phyloP scores from a whole-genome alignment of 257 asterid genomes.

The Penstemon barbatus region DNA sequence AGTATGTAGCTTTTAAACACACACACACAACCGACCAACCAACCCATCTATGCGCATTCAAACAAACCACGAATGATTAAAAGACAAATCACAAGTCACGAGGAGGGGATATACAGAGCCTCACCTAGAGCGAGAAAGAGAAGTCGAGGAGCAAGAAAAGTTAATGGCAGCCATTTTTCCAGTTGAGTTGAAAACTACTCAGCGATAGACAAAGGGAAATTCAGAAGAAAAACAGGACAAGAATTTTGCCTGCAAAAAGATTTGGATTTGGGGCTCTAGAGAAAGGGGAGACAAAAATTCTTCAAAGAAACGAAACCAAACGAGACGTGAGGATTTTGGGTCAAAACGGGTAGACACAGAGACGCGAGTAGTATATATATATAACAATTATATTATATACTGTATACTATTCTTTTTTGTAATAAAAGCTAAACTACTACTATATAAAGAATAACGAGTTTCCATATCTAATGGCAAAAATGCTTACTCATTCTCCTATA shows the following conservation, averaged over 20 bases:
- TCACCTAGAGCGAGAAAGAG: slow-evolving; percentile 60
- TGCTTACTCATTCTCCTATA: too few species aligned
- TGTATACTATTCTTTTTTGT: too few species aligned
- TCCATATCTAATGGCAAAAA: too few species aligned
- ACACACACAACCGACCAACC: not conserved
- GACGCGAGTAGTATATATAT: too few species aligned
- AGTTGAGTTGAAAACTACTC: not conserved
- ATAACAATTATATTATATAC: too few species aligned
- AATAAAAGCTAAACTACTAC: too few species aligned
- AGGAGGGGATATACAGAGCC: slow-evolving; percentile 25
- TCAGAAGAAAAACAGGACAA: not conserved
- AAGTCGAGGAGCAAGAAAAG: slow-evolving; percentile 62
- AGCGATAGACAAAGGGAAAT: not conserved
- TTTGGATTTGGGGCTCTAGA: slow-evolving; percentile 11
- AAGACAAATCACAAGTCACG: not conserved
- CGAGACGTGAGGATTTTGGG: too few species aligned
- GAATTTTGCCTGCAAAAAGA: slow-evolving; percentile 1
- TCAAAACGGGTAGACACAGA: too few species aligned
- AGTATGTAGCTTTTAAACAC: too few species aligned
- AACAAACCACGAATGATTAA: not conserved
- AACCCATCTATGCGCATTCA: not conserved
- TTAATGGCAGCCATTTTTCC: slow-evolving; percentile 62
- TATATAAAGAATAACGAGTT: too few species aligned
- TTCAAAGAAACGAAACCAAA: not conserved
- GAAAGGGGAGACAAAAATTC: slow-evolving; percentile 10